Conservation (phyloP, 192 early-diverging fungal species). For the Powellomyces hirtus region DNA sequence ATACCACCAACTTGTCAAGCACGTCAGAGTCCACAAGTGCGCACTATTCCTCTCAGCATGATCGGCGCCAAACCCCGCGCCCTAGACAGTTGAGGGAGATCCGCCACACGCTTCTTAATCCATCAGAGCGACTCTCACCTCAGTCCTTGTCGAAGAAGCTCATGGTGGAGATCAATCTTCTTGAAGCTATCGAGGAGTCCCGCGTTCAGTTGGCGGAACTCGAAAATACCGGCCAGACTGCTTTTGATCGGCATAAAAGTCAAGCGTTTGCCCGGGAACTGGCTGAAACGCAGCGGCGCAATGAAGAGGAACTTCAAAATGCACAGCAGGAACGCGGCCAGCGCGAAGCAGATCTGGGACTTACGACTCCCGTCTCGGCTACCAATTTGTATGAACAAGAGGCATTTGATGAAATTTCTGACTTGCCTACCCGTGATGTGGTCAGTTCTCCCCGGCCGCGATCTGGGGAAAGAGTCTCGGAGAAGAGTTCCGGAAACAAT, state of each 20-base stretch:
- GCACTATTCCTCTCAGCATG: not conserved
- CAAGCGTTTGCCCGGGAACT: not conserved
- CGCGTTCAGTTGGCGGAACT: constrained; percentile 17
- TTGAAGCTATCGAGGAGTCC: constrained; percentile 25
- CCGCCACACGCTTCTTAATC: constrained; percentile 1
- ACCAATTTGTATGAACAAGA: not conserved
- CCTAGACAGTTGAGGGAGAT: not conserved
- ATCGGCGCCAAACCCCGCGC: not conserved
- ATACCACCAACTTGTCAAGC: not conserved
- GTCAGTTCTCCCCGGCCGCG: not conserved
- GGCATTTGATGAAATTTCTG: not conserved
- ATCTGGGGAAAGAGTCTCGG: not conserved
- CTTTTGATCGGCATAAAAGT: not conserved
- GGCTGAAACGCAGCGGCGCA: not conserved
- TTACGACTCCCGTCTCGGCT: not conserved
- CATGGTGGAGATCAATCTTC: constrained; percentile 16
- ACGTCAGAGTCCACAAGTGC: not conserved
- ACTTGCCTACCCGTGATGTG: not conserved
- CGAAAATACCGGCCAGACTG: not conserved
- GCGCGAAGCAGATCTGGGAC: not conserved
- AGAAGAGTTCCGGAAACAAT: not conserved
- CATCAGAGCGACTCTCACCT: constrained; percentile 9
- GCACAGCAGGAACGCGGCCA: not conserved
- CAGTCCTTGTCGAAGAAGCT: constrained; percentile 16
- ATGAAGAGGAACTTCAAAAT: not conserved